Conservation (phyloP, 2,329 filamentous ascomycete species). For the Fusarium sp. region DNA sequence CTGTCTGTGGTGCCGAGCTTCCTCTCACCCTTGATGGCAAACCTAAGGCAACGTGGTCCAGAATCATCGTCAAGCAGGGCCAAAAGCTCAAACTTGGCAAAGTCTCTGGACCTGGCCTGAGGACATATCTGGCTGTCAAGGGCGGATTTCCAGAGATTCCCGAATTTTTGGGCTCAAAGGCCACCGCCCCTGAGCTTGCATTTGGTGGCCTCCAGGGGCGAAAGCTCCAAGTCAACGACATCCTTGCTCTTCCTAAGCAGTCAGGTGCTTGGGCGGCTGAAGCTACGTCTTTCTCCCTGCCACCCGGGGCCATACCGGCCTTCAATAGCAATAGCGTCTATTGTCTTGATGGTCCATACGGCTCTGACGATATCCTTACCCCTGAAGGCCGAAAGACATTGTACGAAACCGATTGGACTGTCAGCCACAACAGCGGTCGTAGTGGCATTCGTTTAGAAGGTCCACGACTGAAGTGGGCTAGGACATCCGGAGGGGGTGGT, state of each 20-base stretch:
- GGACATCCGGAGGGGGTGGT: conserved; percentile 71
- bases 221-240: conserved; percentile 57
- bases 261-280: not conserved
- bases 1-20: not conserved
- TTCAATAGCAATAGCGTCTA: not conserved
- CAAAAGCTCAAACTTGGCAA: not conserved
- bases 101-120: conserved; percentile 28
- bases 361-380: not conserved
- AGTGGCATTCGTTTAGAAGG: conserved; percentile 71
- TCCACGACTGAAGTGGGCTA: conserved; percentile 68
- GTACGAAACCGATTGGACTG: not conserved
- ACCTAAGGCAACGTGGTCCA: not conserved
- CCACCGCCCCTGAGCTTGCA: conserved; percentile 67
- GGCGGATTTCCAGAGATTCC: conserved; percentile 56
- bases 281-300: not conserved
- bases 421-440: conserved; percentile 45
- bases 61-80: not conserved
- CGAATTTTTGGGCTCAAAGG: conserved; percentile 69
- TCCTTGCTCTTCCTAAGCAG: conserved; percentile 2
- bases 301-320: not conserved
- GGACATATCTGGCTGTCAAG: conserved; percentile 56
- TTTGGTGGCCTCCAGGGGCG: conserved; percentile 72
- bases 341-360: not conserved
- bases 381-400: not conserved
- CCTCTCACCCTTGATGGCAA: not conserved